Evolutionary conservation across 495 filamentous ascomycete genomes (phyloP), one percentile per base, ranked within the genome.

Genomic region (Penicillium nucicola): DNA sequence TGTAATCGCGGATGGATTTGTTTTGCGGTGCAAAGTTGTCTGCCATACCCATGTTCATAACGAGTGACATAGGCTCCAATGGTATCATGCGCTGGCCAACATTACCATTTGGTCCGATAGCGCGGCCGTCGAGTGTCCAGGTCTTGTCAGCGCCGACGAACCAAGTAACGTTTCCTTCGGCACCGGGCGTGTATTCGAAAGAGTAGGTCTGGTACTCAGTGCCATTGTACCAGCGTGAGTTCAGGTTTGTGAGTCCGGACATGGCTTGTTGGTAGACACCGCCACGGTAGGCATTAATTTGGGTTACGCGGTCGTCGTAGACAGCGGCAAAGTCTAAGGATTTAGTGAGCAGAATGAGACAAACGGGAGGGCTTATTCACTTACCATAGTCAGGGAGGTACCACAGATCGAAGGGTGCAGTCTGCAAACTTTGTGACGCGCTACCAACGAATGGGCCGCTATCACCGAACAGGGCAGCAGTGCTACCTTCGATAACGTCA

Each of bases 141-240:
- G 80, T 85, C 41, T 82, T 77, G 4, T 79, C 70, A 31, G 80
- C 72, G 10, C 84, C 87, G 42, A 91, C 77, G 51, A 80, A 84
- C 85, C 85, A 91, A 12, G 77, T 81, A 9, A 89, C 77, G 28
- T 77, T 69, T 1, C 87, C 85, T 37, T 65, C 56, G 5, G 63
- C 64, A 0, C 88, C 88, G 7, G 87, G 85, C 1, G 68, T 73
- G 66, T 92, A 92, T 53, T 92, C 86, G 49, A 88, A 86, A 13
- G 80, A 78, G 66, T 85, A 91, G 5, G 71, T 82, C 57, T 90
- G 87, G 60, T 88, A 90, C 45, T 72, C 74, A 9, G 83, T 81
- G 15, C 82, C 84, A 58, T 90, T 80, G 64, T 90, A 91, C 87
- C 87, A 91, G 40, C 83, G 69, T 47, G 85, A 83, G 66, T 91